Evolutionary conservation across 2,329 filamentous ascomycete genomes (phyloP).

Genomic region (Coleophoma crateriformis): DNA sequence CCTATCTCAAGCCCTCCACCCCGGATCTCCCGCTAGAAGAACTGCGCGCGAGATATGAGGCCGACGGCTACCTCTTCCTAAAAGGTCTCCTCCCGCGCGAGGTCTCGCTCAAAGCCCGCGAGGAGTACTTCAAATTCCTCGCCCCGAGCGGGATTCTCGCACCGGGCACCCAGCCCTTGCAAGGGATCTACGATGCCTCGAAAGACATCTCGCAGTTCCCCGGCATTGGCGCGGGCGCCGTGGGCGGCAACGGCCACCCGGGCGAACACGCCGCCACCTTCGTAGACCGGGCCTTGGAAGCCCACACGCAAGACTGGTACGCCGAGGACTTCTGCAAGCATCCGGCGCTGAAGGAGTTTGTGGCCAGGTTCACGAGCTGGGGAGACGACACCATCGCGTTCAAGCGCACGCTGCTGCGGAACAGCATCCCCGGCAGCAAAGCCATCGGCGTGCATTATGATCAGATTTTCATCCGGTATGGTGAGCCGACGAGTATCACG

Average conservation of each 20-base stretch:
- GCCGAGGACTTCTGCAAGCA: conserved; percentile 48
- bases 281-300: conserved; percentile 45
- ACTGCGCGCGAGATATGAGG: conserved; percentile 36
- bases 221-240: conserved; percentile 46
- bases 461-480: conserved; percentile 43
- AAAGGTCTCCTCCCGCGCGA: conserved; percentile 46
- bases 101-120: conserved; percentile 45
- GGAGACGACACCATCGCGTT: conserved; percentile 43
- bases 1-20: conserved; percentile 4
- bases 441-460: conserved; percentile 48
- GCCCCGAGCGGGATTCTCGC: conserved; percentile 50
- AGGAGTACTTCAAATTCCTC: conserved; percentile 47
- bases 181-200: conserved; percentile 45
- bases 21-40: conserved; percentile 34
- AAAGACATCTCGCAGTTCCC: conserved; percentile 34
- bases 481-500: conserved; percentile 40
- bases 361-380: conserved; percentile 48
- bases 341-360: conserved; percentile 39
- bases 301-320: conserved; percentile 48
- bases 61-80: conserved; percentile 50
- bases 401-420: conserved; percentile 45
- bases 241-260: conserved; percentile 37
- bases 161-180: conserved; percentile 41
- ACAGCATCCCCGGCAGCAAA: conserved; percentile 44
- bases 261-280: conserved; percentile 30